Evolutionary conservation across 495 filamentous ascomycete species (phyloP).

Genomic region (Penicillium bialowiezense): DNA sequence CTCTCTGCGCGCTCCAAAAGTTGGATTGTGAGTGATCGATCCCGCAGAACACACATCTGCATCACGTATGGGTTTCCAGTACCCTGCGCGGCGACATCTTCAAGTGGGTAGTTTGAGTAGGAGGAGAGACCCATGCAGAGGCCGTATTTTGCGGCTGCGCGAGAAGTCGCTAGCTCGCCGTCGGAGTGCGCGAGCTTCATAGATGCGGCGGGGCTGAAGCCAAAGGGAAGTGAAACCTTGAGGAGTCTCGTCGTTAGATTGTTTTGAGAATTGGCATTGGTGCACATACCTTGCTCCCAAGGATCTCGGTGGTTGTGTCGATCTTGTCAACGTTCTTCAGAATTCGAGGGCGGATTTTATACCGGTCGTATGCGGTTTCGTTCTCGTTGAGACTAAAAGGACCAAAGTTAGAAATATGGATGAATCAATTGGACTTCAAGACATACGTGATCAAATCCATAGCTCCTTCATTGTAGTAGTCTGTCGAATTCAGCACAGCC

Average conservation of each 20-base stretch:
- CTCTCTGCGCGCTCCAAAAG: constrained; percentile 84
- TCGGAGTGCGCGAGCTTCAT: constrained; percentile 84
- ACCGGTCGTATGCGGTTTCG: constrained; percentile 48
- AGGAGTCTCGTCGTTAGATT: constrained; percentile 7
- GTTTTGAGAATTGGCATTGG: not conserved
- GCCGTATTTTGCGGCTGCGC: constrained; percentile 74
- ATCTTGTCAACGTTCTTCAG: constrained; percentile 50
- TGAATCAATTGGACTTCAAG: not conserved
- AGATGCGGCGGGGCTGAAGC: constrained; percentile 82
- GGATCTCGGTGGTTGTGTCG: constrained; percentile 47
- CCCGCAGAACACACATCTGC: constrained; percentile 94
- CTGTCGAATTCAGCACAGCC: constrained; percentile 16
- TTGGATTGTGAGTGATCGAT: constrained; percentile 78
- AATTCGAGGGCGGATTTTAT: constrained; percentile 54
- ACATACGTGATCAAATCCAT: constrained; percentile 36
- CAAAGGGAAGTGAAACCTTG: constrained; percentile 74
- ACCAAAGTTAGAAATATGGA: not conserved
- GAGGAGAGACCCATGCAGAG: constrained; percentile 55
- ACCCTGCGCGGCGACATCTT: constrained; percentile 47
- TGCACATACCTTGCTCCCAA: constrained; percentile 31
- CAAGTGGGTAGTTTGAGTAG: constrained; percentile 49
- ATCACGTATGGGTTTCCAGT: constrained; percentile 44
- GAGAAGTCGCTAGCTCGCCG: constrained; percentile 77
- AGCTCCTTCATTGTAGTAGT: constrained; percentile 52
- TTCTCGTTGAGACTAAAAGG: constrained; percentile 46